phyloP scores from a whole-genome alignment of 1,139 yeast species.

The Blastobotrys aristatus region DNA sequence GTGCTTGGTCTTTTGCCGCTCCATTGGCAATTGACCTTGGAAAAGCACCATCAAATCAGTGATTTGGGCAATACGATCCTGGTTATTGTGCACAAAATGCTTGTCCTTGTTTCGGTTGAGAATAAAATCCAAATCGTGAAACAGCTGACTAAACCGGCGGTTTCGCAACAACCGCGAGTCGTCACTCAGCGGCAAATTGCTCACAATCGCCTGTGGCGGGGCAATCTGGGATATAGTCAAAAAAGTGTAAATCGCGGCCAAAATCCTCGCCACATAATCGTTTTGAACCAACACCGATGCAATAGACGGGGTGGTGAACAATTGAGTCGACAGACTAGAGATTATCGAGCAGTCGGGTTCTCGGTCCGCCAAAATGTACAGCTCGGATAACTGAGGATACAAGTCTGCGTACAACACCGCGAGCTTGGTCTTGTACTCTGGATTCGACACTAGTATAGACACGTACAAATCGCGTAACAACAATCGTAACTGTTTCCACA shows the following conservation, averaged over 20 bases:
- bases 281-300: constrained; percentile 65
- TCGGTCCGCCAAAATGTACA: constrained; percentile 63
- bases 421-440: constrained; percentile 52
- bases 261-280: constrained; percentile 63
- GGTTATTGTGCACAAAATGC: constrained; percentile 33
- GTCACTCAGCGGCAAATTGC: constrained; percentile 29
- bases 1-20: constrained; percentile 73
- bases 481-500: constrained; percentile 63
- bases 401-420: constrained; percentile 80
- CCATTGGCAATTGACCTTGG: constrained; percentile 74
- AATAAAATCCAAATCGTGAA: constrained; percentile 77
- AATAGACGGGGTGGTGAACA: constrained; percentile 78
- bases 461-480: constrained; percentile 65
- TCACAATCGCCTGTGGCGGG: constrained; percentile 43
- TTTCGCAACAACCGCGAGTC: constrained; percentile 52
- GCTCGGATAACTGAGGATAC: constrained; percentile 73
- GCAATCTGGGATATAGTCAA: constrained; percentile 54
- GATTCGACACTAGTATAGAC: constrained; percentile 63
- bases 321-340: constrained; percentile 73
- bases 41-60: constrained; percentile 65
- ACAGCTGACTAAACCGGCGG: constrained; percentile 77
- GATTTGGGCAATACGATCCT: constrained; percentile 40
- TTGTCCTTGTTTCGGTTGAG: constrained; percentile 63
- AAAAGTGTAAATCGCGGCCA: constrained; percentile 63
- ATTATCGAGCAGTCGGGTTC: constrained; percentile 81